Evolutionary conservation across 2,329 filamentous ascomycete genomes (phyloP), one percentile per base, ranked within the genome.

Genomic region (Aspergillus persii): DNA sequence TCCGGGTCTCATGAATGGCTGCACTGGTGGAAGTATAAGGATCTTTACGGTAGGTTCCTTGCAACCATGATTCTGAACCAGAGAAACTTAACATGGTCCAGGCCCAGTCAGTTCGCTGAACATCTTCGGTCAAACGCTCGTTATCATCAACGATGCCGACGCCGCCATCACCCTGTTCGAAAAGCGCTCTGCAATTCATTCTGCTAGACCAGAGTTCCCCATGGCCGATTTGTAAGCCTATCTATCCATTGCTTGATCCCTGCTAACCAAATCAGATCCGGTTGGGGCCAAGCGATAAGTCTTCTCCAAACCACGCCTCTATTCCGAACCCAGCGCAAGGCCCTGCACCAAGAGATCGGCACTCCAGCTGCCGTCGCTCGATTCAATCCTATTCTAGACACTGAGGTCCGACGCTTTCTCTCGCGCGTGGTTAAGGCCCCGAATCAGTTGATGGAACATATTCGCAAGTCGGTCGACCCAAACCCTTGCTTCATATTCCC

Each of bases 241-340:
- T 47, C 2, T 47, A 23, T 27, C 6, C 2, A 2, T 7, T 27
- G 6, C 27, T 50, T 12, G 8, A 31, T 15, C 7, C 8, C 31
- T 8, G 31, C 27, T 27, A n/a, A 15, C 27, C 2, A 11, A 33
- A 9, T 15, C 2, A 69, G 66, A 59, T 53, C 62, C 41, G 79
- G 77, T 7, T 79, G 71, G 74, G 69, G 72, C 8, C 63, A 77
- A 12, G 56, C 72, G 0, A 63, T 79, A 3, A 72, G 70, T 3
- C 54, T 75, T 11, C 64, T 68, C 8, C 67, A 65, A 18, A 74
- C 78, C 49, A 71, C 73, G 15, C 67, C 72, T 8, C 71, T 63
- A 2, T 73, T 76, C n/a, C 72, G 70, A 30, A 68, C 66, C 1
- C 74, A 79, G n/a, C 78, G 82, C 3, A 83, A 78, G 62, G 69